Evolutionary conservation across 2,329 filamentous ascomycete species (phyloP).

Genomic region (Juglanconis juglandina): DNA sequence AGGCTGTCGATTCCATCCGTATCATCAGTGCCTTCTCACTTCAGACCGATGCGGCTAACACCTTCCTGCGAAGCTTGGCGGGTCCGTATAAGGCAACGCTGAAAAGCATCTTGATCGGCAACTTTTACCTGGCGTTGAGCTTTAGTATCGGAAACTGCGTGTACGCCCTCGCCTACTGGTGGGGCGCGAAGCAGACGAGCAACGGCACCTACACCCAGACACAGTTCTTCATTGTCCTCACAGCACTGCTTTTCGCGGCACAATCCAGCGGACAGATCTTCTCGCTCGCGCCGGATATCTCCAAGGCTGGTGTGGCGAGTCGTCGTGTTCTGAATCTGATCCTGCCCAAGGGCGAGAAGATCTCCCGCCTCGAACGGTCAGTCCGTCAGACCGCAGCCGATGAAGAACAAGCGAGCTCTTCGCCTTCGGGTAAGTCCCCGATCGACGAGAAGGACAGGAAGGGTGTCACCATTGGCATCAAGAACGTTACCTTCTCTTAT

Average conservation of each 20-base stretch:
- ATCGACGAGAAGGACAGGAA: neutral
- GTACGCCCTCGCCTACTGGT: conserved; percentile 77
- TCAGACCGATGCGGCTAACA: conserved; percentile 46
- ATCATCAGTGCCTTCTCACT: conserved; percentile 56
- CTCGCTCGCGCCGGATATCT: conserved; percentile 70
- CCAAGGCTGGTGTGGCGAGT: conserved; percentile 60
- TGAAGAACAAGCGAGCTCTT: neutral
- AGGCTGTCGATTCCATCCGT: conserved; percentile 63
- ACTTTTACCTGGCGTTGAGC: conserved; percentile 1
- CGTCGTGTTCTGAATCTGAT: conserved; percentile 54
- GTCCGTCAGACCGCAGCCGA: neutral
- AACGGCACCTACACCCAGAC: conserved; percentile 60
- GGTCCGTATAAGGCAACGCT: conserved; percentile 49
- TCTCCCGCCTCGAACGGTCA: neutral
- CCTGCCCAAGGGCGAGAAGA: neutral
- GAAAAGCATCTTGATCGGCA: neutral
- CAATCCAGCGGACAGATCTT: conserved; percentile 74
- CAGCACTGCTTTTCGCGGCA: conserved; percentile 68
- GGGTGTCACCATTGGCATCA: conserved; percentile 51
- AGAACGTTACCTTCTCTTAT: conserved; percentile 62
- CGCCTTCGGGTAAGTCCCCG: neutral
- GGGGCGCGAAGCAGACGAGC: conserved; percentile 69
- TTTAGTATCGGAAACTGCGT: conserved; percentile 21
- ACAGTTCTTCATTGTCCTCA: conserved; percentile 72
- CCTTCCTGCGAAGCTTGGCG: conserved; percentile 51